Evolutionary conservation across 2,329 filamentous ascomycete genomes (phyloP), one percentile per base, ranked within the genome.

Genomic region (Monosporascus sp.): DNA sequence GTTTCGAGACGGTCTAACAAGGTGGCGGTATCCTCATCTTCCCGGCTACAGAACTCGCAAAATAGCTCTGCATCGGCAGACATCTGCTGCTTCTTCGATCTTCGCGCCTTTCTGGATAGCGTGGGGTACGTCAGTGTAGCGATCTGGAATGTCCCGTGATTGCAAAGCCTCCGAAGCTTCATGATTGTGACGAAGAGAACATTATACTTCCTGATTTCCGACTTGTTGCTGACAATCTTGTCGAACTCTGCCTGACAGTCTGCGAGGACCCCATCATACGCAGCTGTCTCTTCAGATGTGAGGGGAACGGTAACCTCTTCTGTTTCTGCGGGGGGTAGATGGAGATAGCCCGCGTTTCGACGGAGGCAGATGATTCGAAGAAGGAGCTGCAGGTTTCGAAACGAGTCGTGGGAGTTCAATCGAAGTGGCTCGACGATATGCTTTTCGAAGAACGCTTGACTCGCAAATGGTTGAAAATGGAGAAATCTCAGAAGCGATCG

Each of bases 91-190:
- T 11, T 31, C 9, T 31, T 31, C 4, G 28, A 31, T 31, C 3
- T 31, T 31, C 28, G 28, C 28, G 28, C 28, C 28, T 31, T 31
- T 31, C 28, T 31, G 28, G 28, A 31, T 31, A 4, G 11, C 11
- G 28, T 31, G 28, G 9, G 28, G 11, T 31, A 31, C 28, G 28
- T 31, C 28, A 9, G 9, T 31, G 28, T 31, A 9, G 28, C 28
- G 28, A 7, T 2, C 28, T 31, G 68, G 65, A 54, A 79, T 80
- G 66, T 48, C 17, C 52, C 53, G 18, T 51, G 49, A 20, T 49
- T 55, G 45, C 53, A 55, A 3, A 55, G 43, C 15, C 48, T 38
- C 15, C 51, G 44, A n/a, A 55, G 48, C 28, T 49, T 53, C 51
- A 53, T 50, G 8, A 55, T 55, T 18, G 51, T 44, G 5, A 41